Evolutionary conservation across 129 eudicot genomes (phyloP).

Genomic region (Ambrosia trifida): DNA sequence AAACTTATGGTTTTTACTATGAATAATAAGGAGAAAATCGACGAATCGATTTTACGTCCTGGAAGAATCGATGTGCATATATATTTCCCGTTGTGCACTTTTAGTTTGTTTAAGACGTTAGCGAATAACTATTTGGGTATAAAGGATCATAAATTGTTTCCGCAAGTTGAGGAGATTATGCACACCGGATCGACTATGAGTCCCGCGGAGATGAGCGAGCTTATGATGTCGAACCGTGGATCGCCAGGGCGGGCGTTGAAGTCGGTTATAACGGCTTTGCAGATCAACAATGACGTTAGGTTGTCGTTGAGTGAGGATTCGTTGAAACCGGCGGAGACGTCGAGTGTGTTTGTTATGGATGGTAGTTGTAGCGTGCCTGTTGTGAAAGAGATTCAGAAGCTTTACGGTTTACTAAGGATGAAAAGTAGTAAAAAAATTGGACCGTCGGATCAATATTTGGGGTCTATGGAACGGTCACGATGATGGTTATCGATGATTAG

Average conservation of each 20-base stretch:
- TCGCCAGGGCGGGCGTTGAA: slow-evolving; percentile 86
- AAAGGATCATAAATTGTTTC: slow-evolving; percentile 76
- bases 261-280: slow-evolving; percentile 76
- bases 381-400: slow-evolving; percentile 55
- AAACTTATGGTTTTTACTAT: slow-evolving; percentile 78
- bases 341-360: slow-evolving; percentile 46
- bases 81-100: slow-evolving; percentile 69
- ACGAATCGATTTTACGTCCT: slow-evolving; percentile 64
- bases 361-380: slow-evolving; percentile 55
- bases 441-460: slow-evolving; percentile 54
- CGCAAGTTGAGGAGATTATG: slow-evolving; percentile 74
- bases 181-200: slow-evolving; percentile 66
- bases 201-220: slow-evolving; percentile 86
- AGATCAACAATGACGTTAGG: slow-evolving; percentile 42
- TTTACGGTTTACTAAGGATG: slow-evolving; percentile 39
- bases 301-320: slow-evolving; percentile 28
- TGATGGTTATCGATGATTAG: slow-evolving; percentile 27
- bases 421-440: slow-evolving; percentile 48
- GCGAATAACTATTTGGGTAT: slow-evolving; percentile 72
- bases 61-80: slow-evolving; percentile 85
- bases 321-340: slow-evolving; percentile 33
- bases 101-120: slow-evolving; percentile 60
- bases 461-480: slow-evolving; percentile 44
- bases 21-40: slow-evolving; percentile 61
- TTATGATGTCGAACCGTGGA: slow-evolving; percentile 78